phyloP scores from a whole-genome alignment of 306 rosid genomes.

The Carpinus viminea region DNA sequence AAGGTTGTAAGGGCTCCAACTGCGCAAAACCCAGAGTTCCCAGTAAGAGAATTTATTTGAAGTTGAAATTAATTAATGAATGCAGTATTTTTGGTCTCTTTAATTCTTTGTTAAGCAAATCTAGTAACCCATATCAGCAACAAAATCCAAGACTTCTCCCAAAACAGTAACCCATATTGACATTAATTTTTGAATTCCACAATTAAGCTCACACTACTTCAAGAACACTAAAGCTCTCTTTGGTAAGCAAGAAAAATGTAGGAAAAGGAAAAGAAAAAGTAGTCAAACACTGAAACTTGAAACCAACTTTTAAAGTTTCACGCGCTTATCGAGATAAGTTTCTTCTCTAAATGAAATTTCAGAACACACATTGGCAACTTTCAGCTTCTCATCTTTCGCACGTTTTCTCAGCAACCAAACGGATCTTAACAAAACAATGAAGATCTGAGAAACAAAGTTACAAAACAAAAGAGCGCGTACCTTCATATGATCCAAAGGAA shows the following conservation, averaged over 20 bases:
- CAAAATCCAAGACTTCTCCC: not conserved
- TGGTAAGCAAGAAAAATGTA: conserved; percentile 11
- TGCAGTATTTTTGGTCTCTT: conserved; percentile 1
- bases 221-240: conserved; percentile 6
- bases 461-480: conserved; percentile 34
- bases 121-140: not conserved
- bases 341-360: not conserved
- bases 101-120: not conserved
- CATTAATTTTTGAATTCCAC: conserved; percentile 11
- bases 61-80: conserved; percentile 2
- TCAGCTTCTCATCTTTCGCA: conserved; percentile 16
- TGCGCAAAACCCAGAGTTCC: conserved; percentile 38
- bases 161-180: conserved; percentile 9
- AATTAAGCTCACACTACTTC: conserved; percentile 12
- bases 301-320: not conserved
- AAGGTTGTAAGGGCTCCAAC: conserved; percentile 67
- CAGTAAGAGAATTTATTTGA: conserved; percentile 22
- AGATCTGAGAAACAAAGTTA: conserved; percentile 54
- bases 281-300: not conserved
- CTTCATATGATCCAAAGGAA: conserved; percentile 61
- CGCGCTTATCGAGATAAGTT: not conserved
- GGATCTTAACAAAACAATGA: conserved; percentile 29
- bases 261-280: not conserved
- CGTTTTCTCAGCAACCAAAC: conserved; percentile 30
- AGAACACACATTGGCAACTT: conserved; percentile 26